Evolutionary conservation across 83 land plant genomes (phyloP).

Genomic region (Picea abies): DNA sequence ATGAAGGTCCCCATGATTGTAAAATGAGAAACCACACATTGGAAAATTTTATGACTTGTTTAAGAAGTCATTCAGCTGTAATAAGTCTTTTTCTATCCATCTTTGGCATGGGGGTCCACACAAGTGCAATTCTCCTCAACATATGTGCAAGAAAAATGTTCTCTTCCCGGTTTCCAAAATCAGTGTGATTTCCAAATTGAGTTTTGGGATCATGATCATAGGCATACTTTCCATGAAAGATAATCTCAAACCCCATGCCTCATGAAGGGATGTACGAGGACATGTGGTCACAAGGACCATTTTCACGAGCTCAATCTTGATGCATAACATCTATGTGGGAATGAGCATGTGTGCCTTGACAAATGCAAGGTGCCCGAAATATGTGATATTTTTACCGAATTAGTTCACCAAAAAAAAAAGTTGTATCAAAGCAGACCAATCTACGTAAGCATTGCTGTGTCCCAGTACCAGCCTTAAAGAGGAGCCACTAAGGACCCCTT

Average conservation of each 20-base stretch:
- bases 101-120: constrained; percentile 28
- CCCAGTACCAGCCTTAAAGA: constrained; percentile 21
- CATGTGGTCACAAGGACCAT: constrained; percentile 26
- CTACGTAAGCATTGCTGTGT: constrained; percentile 22
- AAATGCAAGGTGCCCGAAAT: constrained; percentile 17
- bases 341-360: constrained; percentile 24
- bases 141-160: constrained; percentile 15
- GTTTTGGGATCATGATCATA: constrained; percentile 9
- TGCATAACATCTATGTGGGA: constrained; percentile 29
- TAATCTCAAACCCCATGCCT: constrained; percentile 22
- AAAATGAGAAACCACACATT: constrained; percentile 26
- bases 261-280: constrained; percentile 28
- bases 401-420: no score
- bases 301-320: constrained; percentile 18
- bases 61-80: constrained; percentile 26
- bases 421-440: constrained; percentile 28
- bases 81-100: constrained; percentile 13
- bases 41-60: neutral
- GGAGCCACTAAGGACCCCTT: constrained; percentile 23
- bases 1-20: constrained; percentile 38
- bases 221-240: constrained; percentile 30
- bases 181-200: constrained; percentile 19
- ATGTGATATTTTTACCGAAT: neutral
- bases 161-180: constrained; percentile 27
- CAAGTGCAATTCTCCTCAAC: constrained; percentile 30